phyloP scores from a whole-genome alignment of 2,329 filamentous ascomycete species.

The Monosporascus sp. region DNA sequence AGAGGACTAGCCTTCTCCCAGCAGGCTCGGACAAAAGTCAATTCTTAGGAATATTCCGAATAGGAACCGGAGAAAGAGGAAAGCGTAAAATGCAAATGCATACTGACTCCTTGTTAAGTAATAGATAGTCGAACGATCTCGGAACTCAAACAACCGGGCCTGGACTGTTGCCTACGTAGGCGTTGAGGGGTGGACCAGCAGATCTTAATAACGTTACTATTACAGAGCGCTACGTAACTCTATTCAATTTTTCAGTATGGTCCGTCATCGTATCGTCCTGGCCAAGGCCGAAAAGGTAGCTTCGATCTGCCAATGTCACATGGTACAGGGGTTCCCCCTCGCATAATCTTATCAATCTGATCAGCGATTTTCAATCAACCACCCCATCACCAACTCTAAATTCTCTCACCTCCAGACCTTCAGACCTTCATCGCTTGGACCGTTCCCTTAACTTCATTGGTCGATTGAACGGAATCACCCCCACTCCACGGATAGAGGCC shows the following conservation, averaged over 20 bases:
- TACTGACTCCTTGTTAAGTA: no score
- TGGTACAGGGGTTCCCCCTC: constrained; percentile 6
- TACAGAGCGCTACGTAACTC: no score
- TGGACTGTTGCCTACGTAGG: background rate
- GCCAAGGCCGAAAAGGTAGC: no score
- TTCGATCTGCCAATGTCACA: background rate
- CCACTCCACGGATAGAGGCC: background rate
- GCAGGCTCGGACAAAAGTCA: background rate
- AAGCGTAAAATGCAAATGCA: background rate
- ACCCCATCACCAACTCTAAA: constrained; percentile 4
- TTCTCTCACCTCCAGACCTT: constrained; percentile 10
- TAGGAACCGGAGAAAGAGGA: background rate
- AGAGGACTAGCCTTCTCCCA: constrained; percentile 2
- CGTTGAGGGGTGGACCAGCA: constrained; percentile 7
- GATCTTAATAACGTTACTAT: no score
- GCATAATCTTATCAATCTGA: constrained; percentile 35
- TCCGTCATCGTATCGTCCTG: background rate
- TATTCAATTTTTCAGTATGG: no score
- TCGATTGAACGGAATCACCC: constrained; percentile 7
- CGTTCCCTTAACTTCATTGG: constrained; percentile 4
- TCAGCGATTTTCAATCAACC: constrained; percentile 26
- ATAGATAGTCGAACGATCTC: constrained; percentile 9
- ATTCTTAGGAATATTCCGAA: background rate
- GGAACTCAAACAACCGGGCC: constrained; percentile 13
- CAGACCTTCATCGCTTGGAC: background rate